Conservation (phyloP, 2,329 filamentous ascomycete genomes). For the Fusarium euwallaceae region DNA sequence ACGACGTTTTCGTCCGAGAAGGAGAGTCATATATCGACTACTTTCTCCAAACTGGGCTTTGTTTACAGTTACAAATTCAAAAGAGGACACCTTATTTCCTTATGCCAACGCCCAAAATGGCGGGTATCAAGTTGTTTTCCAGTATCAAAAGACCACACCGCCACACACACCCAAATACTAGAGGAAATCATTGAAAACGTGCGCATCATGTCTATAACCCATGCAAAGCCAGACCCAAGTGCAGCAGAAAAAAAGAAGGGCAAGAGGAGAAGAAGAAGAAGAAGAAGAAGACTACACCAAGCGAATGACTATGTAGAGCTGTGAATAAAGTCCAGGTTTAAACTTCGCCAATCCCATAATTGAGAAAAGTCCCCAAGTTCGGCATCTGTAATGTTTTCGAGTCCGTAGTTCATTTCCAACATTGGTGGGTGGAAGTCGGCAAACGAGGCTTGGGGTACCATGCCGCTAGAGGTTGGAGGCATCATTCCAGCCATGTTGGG, state of each 20-base stretch:
- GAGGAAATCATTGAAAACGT: background rate
- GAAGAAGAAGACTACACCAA: background rate
- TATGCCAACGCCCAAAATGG: background rate
- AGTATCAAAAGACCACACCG: background rate
- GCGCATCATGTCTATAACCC: conserved; percentile 26
- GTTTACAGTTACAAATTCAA: background rate
- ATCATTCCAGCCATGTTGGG: conserved; percentile 16
- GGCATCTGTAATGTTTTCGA: conserved; percentile 38
- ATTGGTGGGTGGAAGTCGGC: conserved; percentile 26
- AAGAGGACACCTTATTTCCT: background rate
- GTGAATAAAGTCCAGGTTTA: conserved; percentile 42
- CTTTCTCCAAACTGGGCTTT: background rate
- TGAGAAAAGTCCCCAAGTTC: conserved; percentile 41
- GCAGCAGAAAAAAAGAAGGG: background rate
- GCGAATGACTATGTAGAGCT: conserved; percentile 24
- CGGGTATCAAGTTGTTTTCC: background rate
- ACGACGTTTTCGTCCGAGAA: background rate
- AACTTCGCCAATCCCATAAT: conserved; percentile 43
- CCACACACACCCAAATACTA: background rate
- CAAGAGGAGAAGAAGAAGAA: background rate
- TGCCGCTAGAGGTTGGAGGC: background rate
- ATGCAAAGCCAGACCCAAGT: conserved; percentile 9
- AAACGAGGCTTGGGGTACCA: conserved; percentile 6
- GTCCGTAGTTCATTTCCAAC: conserved; percentile 19
- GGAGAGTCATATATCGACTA: background rate